Evolutionary conservation across 169 alveolate species (phyloP).

Genomic region (Eimeria acervulina): DNA sequence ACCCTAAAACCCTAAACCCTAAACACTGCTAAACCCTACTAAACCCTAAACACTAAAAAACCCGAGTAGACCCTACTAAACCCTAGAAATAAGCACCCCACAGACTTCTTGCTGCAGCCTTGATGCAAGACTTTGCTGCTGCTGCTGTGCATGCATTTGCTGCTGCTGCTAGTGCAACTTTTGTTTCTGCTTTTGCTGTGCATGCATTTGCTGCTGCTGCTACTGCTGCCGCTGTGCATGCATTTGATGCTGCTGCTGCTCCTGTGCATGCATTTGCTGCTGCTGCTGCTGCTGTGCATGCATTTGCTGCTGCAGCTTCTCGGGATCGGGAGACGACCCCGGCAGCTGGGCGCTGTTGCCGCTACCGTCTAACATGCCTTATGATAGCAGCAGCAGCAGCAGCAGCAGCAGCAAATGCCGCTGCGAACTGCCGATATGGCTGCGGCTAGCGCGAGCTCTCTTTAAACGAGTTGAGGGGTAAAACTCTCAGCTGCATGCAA

Average conservation of each 20-base stretch:
- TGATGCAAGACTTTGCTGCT: neutral
- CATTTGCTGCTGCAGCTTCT: slow-evolving; percentile 35
- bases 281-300: slow-evolving; percentile 9
- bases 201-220: too few species aligned
- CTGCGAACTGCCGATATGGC: neutral
- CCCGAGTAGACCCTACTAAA: slow-evolving; percentile 43
- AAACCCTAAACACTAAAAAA: neutral
- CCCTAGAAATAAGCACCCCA: too few species aligned
- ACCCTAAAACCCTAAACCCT: slow-evolving; percentile 21
- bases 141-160: too few species aligned
- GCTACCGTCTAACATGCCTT: neutral
- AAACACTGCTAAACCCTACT: too few species aligned
- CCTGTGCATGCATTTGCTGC: neutral
- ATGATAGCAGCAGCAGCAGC: neutral
- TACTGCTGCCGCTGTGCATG: neutral
- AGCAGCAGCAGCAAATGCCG: slow-evolving; percentile 18
- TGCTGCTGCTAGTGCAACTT: too few species aligned
- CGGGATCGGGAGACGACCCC: slow-evolving; percentile 28
- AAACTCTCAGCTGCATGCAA: neutral
- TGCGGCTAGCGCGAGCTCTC: neutral
- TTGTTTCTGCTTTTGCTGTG: too few species aligned
- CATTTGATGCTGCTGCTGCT: too few species aligned
- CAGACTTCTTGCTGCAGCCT: too few species aligned
- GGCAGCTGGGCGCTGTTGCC: slow-evolving; percentile 26
- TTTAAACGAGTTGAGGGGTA: neutral